Evolutionary conservation across 129 eudicot genomes (phyloP), one percentile per base, ranked within the genome.

Genomic region (Lactuca saligna): DNA sequence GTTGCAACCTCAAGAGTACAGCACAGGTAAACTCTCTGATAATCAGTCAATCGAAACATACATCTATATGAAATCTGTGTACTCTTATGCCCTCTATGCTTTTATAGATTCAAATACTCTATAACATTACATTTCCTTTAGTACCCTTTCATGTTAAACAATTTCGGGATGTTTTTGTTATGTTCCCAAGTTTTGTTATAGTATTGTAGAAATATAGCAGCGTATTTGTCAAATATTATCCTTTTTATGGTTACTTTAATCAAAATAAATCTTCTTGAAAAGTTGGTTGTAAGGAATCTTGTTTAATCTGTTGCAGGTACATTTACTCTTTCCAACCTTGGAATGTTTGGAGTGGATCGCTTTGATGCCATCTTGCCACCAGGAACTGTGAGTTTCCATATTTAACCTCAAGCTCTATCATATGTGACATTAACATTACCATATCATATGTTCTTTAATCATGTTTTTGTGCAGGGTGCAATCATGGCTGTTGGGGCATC

Each of bases 341-440:
- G 99, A 81, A 90, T 94, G 99, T 89, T 89, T 78, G 97, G 96
- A 12, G 99, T 89, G 54, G 99, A 94, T 59, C 97, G 99, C 11
- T 94, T 94, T 80, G 99, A 94, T 85, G 97, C 99, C 83, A 89
- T 94, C 79, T 88, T 94, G 73, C 99, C 99, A 46, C 97, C 97
- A 49, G 97, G 97, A 82, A 94, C 97, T 85, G 99, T 94, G 84
- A 83, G 98, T 83, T 51, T 42, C 73, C 48, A 54, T 61, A 42
- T 38, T 31, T 34, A 11, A 46, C 12, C 57, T 20, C 33, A 50
- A 55, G 8, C 44, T 11, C 12, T 74, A 48, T 20, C 20, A 20
- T 20, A 20, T 65, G 37, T 14, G 65, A 9, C 17, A 46, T 46
- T 34, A 63, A 3, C 20, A 20, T 25, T 25, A 25, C 29, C 2